Evolutionary conservation across 73 alveolate species (phyloP), one percentile per base, ranked within the genome.

Genomic region (Tetrahymena borealis): DNA sequence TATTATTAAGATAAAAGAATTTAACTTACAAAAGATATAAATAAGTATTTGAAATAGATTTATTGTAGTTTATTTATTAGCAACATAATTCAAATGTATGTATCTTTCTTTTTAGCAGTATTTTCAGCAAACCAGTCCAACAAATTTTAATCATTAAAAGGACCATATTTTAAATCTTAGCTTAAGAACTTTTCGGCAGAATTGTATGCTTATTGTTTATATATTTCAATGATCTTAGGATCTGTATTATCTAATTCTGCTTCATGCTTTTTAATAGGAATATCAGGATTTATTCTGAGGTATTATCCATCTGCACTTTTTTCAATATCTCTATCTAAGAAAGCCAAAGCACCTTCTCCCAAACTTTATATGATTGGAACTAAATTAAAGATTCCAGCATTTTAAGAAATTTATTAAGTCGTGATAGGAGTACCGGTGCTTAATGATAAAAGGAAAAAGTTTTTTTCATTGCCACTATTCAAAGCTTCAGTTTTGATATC

Each of bases 241-340:
- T 92, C 95, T 8, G 95, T 92, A 38, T 91, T 78, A 78, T 92
- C 95, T 41, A 92, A 38, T 31, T 92, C 39, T 6, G 95, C 95
- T 41, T 60, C 78, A 78, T 78, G 90, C 32, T 92, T 60, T 35
- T 38, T 38, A 24, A 92, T 85, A 35, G 90, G 92, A 92, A 78
- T 78, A 32, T 92, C 95, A 39, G 95, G 91, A 38, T 13, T 92
- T 20, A 92, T 92, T 38, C 95, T 78, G 5, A 92, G 78, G 38
- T 92, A 92, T 39, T 92, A 78, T 7, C 95, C 95, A 32, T 92
- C 95, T 33, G 60, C 92, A 15, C 92, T 33, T 78, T 38, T 92
- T 79, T 79, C 40, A 28, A 92, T 91, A 38, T 92, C 95, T 60
- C 90, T 85, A 78, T 92, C 95, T 35, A 92, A 39, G 90, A 92